A percentile compares a stretch with the other conserved stretches of the same genome.
Evolutionary conservation across 768 basidiomycete genomes (phyloP).

Genomic region (Mycena galopus): DNA sequence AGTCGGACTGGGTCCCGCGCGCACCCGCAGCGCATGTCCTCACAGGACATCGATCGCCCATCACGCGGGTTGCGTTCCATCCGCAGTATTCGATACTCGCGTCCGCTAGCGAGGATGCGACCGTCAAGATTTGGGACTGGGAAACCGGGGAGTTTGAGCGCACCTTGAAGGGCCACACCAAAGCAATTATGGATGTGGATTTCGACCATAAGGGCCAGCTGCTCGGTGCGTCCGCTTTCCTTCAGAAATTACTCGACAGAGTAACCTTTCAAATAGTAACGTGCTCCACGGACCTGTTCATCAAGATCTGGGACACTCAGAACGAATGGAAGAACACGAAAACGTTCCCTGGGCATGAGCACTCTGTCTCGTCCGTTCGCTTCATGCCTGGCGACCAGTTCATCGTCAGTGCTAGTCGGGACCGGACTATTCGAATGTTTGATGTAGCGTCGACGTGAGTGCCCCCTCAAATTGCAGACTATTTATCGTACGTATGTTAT

Average conservation of each 20-base stretch:
- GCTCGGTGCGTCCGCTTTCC: conserved; percentile 66
- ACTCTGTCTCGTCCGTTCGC: conserved; percentile 87
- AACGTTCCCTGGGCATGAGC: conserved; percentile 92
- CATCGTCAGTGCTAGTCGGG: conserved; percentile 89
- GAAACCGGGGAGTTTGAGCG: conserved; percentile 94
- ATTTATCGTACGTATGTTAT: conserved; percentile 22
- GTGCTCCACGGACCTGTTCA: conserved; percentile 87
- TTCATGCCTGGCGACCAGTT: conserved; percentile 89
- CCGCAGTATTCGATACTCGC: conserved; percentile 87
- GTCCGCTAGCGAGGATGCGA: conserved; percentile 90
- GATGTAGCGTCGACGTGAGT: conserved; percentile 89
- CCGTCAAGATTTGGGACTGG: conserved; percentile 97
- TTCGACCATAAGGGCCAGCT: conserved; percentile 89
- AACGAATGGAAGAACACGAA: conserved; percentile 93
- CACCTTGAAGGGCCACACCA: conserved; percentile 93
- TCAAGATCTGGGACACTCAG: conserved; percentile 93
- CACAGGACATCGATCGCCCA: conserved; percentile 79
- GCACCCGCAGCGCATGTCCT: conserved; percentile 85
- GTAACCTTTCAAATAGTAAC: conserved; percentile 58
- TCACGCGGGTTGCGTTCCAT: conserved; percentile 88
- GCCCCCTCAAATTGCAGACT: background rate
- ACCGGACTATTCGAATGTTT: conserved; percentile 88
- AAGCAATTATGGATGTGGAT: conserved; percentile 87
- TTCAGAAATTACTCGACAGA: background rate
- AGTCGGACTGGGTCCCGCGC: conserved; percentile 90